Percentiles rank a stretch among this genome's conserved stretches.
phyloP scores from a whole-genome alignment of 805 yeast species.

The Groenewaldozyma salmanticensis region DNA sequence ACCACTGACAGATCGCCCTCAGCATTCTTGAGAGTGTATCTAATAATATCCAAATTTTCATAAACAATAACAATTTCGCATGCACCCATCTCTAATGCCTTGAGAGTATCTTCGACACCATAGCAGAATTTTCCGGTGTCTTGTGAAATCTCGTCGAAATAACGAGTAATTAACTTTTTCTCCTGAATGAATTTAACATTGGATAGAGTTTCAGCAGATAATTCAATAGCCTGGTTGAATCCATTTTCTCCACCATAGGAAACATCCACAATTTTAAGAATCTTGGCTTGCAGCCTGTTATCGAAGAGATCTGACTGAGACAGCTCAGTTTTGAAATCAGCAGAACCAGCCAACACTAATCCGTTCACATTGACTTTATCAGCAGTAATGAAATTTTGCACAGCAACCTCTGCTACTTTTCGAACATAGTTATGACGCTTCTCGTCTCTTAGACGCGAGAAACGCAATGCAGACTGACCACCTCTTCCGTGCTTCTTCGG shows the following conservation, averaged over 20 bases:
- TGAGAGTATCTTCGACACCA: constrained; percentile 92
- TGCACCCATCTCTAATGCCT: constrained; percentile 94
- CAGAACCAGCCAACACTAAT: constrained; percentile 94
- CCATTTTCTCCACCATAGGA: constrained; percentile 99
- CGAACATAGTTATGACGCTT: constrained; percentile 98
- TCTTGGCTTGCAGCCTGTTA: constrained; percentile 73
- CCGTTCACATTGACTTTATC: constrained; percentile 95
- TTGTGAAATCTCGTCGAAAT: constrained; percentile 95
- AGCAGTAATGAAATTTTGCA: constrained; percentile 88
- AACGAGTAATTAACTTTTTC: constrained; percentile 83
- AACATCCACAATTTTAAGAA: constrained; percentile 88
- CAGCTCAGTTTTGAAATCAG: constrained; percentile 95
- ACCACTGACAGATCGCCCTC: constrained; percentile 72
- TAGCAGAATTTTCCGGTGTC: constrained; percentile 97
- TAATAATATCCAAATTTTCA: constrained; percentile 78
- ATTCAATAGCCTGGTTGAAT: constrained; percentile 97
- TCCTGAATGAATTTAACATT: constrained; percentile 98
- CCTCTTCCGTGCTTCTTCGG: constrained; percentile 99
- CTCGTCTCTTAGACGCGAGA: constrained; percentile 97
- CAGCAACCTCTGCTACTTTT: constrained; percentile 97
- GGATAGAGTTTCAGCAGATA: constrained; percentile 92
- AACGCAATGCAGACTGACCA: constrained; percentile 99
- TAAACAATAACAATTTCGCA: constrained; percentile 86
- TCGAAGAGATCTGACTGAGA: constrained; percentile 91
- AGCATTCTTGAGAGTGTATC: constrained; percentile 75